Evolutionary conservation across 2,329 filamentous ascomycete genomes (phyloP).

Genomic region (Trichoderma koningiopsis): DNA sequence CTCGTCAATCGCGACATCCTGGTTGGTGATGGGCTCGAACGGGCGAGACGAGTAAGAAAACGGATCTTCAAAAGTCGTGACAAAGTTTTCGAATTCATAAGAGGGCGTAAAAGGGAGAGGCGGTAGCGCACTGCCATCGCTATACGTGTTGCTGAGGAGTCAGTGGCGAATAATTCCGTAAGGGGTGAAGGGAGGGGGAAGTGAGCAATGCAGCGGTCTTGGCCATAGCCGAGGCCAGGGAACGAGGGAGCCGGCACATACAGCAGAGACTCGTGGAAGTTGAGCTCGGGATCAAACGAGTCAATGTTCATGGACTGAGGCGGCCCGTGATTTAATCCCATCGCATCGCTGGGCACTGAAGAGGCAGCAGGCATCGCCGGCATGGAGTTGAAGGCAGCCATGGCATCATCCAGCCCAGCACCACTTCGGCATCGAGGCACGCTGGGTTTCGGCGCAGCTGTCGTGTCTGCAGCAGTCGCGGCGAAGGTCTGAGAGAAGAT

Average conservation of each 20-base stretch:
- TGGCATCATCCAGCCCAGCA: conserved; percentile 49
- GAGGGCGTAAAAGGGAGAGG: conserved; percentile 57
- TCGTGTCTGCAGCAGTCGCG: background rate
- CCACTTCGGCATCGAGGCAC: conserved; percentile 36
- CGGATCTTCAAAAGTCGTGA: conserved; percentile 66
- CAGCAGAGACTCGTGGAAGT: conserved; percentile 61
- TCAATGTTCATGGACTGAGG: conserved; percentile 50
- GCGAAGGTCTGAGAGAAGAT: background rate
- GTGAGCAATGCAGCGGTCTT: background rate
- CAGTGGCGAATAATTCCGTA: conserved; percentile 15
- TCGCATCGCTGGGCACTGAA: conserved; percentile 46
- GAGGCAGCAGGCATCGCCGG: conserved; percentile 49
- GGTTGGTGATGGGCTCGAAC: conserved; percentile 48
- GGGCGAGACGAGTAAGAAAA: conserved; percentile 59
- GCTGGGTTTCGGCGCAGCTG: conserved; percentile 13
- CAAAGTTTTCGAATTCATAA: conserved; percentile 63
- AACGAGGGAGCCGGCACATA: conserved; percentile 43
- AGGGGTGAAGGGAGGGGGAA: background rate
- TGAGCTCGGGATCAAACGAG: conserved; percentile 54
- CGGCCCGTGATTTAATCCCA: conserved; percentile 48
- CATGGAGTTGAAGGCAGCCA: conserved; percentile 62
- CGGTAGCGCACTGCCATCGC: conserved; percentile 40
- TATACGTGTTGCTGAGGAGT: conserved; percentile 28
- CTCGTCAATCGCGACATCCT: conserved; percentile 49
- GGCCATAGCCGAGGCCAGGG: background rate